Evolutionary conservation across 164 flowering plant species (phyloP), one percentile per base, ranked within the genome.

Genomic region (Brasenia schreberi): DNA sequence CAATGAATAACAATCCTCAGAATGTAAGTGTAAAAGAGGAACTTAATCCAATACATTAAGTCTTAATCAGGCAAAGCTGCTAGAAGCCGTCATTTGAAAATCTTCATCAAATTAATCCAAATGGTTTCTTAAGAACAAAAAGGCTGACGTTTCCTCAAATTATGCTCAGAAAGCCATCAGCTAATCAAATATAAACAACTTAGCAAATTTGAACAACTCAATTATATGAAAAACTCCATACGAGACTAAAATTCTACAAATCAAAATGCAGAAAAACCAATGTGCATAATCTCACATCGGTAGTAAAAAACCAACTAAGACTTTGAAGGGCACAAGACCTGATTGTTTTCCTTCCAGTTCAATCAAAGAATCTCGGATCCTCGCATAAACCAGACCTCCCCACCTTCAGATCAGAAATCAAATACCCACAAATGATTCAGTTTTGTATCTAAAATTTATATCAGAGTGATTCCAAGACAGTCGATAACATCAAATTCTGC

Each of bases 351-450:
- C 73, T 66, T 70, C 72, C 63, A 79, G 80, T 74, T 75, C 79
- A 80, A 79, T 77, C 69, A 64, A 71, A 76, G 73, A 82, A 60
- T 84, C 77, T 73, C 74, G 67, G 74, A 77, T 72, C 73, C 75
- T 69, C 64, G 16, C 56, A 14, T 49, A 49, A 49, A 49, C 4
- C 56, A 9, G 56, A 14, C 56, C 56, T 49, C 56, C 9, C 16
- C 56, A 49, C 56, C 56, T 49, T 49, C 56, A 49, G 56, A 49
- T 9, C 56, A 9, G 16, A 49, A 49, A 49, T 14, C 10, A 6
- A 49, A 49, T 14, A 49, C 56, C 56, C 56, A 5, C 14, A 49
- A 49, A 49, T 9, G 10, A 9, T 6, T 49, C 16, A 49, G 16
- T 9, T 49, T 9, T 49, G 16, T 9, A 49, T 14, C 1, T 1